Evolutionary conservation across 805 yeast species (phyloP).

Genomic region (Spathaspora boniae): DNA sequence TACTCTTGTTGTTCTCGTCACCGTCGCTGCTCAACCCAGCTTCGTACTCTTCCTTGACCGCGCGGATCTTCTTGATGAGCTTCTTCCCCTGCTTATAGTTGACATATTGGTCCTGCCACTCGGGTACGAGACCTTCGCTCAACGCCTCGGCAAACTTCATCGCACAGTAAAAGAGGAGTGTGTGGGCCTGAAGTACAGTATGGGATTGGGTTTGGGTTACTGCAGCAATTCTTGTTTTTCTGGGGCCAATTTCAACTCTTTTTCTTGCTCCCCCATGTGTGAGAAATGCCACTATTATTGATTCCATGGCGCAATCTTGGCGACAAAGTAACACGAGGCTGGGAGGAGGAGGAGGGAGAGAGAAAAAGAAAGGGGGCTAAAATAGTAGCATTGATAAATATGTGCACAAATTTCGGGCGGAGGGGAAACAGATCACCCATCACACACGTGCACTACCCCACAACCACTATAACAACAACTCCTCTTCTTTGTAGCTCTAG

Average conservation of each 20-base stretch:
- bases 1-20: background rate
- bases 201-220: background rate
- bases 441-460: background rate
- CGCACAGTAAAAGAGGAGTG: slow-evolving; percentile 1
- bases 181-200: background rate
- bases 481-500: no score
- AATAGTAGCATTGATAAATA: no score
- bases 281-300: no score
- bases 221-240: background rate
- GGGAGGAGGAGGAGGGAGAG: no score
- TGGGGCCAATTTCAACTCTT: no score
- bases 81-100: slow-evolving; percentile 64
- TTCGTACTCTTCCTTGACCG: slow-evolving; percentile 8
- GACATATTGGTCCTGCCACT: slow-evolving; percentile 81
- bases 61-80: slow-evolving; percentile 38
- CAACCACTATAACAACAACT: background rate
- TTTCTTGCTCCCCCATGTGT: no score
- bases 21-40: background rate
- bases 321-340: no score
- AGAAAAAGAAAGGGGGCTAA: background rate
- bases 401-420: no score
- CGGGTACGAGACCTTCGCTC: slow-evolving; percentile 72
- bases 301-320: no score
- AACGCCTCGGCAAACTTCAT: slow-evolving; percentile 74
- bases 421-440: no score